Evolutionary conservation across 208 protist genomes (phyloP).

Genomic region (Borovskyia barvae): DNA sequence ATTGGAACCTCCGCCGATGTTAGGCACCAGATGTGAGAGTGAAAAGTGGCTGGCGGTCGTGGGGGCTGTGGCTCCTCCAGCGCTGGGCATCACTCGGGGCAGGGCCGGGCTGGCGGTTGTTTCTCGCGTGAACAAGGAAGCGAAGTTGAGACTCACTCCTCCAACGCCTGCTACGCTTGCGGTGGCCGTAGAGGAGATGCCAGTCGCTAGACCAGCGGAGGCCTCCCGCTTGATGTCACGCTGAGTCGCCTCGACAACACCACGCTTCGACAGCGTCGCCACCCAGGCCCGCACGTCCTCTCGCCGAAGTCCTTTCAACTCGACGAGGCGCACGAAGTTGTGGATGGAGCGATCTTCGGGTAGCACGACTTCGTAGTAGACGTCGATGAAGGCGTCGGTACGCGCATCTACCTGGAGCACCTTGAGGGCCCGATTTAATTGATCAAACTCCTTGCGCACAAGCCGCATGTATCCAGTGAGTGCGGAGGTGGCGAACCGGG

Average conservation of each 20-base stretch:
- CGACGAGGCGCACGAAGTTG: constrained; percentile 83
- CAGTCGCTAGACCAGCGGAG: constrained; percentile 36
- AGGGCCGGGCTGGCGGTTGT: constrained; percentile 7
- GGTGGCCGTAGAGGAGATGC: constrained; percentile 7
- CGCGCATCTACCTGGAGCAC: constrained; percentile 79
- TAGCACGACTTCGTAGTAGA: constrained; percentile 82
- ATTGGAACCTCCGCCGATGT: constrained; percentile 13
- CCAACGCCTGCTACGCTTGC: background rate
- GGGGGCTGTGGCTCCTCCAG: background rate
- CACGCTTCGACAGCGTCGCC: constrained; percentile 72
- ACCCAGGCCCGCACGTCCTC: constrained; percentile 83
- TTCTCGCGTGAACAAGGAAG: constrained; percentile 47
- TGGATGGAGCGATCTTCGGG: constrained; percentile 86
- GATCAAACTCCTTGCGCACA: constrained; percentile 80
- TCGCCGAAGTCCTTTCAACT: constrained; percentile 78
- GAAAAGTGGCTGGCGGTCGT: constrained; percentile 18
- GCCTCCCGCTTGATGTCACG: constrained; percentile 55
- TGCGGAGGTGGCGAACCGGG: constrained; percentile 45
- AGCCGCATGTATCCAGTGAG: constrained; percentile 75
- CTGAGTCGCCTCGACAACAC: constrained; percentile 85
- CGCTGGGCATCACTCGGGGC: background rate
- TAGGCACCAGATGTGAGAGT: constrained; percentile 30
- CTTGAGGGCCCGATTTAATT: constrained; percentile 79
- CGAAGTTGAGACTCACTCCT: constrained; percentile 43
- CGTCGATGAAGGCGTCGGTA: constrained; percentile 74